phyloP scores from a whole-genome alignment of 495 filamentous ascomycete species.

The Annulohypoxylon maeteangense region DNA sequence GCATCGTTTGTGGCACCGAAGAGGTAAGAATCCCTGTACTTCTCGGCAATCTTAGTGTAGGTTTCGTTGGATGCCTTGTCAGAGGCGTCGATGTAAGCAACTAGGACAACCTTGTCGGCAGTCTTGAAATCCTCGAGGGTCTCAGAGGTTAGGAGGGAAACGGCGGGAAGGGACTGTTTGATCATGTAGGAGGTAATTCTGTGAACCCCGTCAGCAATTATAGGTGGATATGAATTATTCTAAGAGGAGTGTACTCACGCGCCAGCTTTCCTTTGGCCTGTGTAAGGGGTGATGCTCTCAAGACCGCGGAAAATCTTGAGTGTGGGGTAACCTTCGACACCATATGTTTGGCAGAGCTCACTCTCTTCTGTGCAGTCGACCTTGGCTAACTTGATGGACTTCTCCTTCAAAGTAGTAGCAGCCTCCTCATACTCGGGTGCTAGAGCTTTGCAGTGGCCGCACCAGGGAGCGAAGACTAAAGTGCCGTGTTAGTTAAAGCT shows the following conservation, averaged over 20 bases:
- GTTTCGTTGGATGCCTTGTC: slow-evolving; percentile 87
- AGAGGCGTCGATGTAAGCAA: slow-evolving; percentile 85
- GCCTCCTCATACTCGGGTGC: slow-evolving; percentile 90
- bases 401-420: slow-evolving; percentile 92
- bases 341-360: slow-evolving; percentile 87
- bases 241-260: slow-evolving; percentile 70
- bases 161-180: slow-evolving; percentile 95
- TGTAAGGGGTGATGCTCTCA: slow-evolving; percentile 85
- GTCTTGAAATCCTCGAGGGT: slow-evolving; percentile 96
- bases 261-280: slow-evolving; percentile 87
- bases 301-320: slow-evolving; percentile 97
- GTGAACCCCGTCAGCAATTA: slow-evolving; percentile 46
- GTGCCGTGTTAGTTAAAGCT: slow-evolving; percentile 9
- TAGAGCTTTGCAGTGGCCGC: slow-evolving; percentile 86
- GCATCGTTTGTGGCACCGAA: slow-evolving; percentile 89
- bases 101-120: slow-evolving; percentile 93
- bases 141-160: slow-evolving; percentile 81
- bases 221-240: background rate
- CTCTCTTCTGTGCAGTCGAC: slow-evolving; percentile 96
- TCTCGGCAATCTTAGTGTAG: slow-evolving; percentile 82
- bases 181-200: slow-evolving; percentile 99
- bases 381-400: slow-evolving; percentile 91
- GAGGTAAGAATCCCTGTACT: slow-evolving; percentile 87
- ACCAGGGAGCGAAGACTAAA: slow-evolving; percentile 77
- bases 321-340: slow-evolving; percentile 97